Conservation (phyloP, 257 asterid genomes). For the Asclepias syriaca region DNA sequence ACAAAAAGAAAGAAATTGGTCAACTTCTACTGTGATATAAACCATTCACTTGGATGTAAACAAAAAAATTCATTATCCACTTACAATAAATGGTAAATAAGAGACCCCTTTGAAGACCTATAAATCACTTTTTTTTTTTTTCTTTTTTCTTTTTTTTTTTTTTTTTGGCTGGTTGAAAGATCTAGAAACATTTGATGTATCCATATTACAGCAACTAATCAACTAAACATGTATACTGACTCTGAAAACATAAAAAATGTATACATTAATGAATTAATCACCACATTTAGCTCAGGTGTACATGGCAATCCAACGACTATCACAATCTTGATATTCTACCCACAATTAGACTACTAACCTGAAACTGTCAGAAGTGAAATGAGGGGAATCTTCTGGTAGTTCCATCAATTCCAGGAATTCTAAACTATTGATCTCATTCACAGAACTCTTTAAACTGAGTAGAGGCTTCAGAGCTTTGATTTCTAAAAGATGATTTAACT, state of each 20-base stretch:
- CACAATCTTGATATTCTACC: background rate
- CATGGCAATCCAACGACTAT: too few species aligned
- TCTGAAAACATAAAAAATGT: too few species aligned
- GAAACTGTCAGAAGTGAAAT: conserved; percentile 61
- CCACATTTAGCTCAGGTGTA: too few species aligned
- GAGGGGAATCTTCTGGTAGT: conserved; percentile 73
- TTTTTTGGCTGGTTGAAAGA: background rate
- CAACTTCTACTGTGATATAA: background rate
- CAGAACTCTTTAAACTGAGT: conserved; percentile 47
- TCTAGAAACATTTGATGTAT: background rate
- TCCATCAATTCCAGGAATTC: conserved; percentile 61
- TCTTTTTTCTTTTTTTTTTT: too few species aligned
- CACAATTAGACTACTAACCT: conserved; percentile 34
- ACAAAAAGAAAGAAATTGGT: too few species aligned
- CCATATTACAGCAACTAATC: background rate
- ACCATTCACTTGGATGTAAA: background rate
- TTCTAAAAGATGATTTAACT: conserved; percentile 80
- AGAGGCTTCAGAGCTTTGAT: conserved; percentile 54
- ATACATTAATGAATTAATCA: too few species aligned
- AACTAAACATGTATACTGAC: too few species aligned
- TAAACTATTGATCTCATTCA: conserved; percentile 42
- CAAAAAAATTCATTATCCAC: too few species aligned
- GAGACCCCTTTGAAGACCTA: background rate
- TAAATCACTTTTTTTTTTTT: too few species aligned
- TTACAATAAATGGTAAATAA: background rate